phyloP scores from a whole-genome alignment of 768 basidiomycete genomes.

The Amyloporia xantha region DNA sequence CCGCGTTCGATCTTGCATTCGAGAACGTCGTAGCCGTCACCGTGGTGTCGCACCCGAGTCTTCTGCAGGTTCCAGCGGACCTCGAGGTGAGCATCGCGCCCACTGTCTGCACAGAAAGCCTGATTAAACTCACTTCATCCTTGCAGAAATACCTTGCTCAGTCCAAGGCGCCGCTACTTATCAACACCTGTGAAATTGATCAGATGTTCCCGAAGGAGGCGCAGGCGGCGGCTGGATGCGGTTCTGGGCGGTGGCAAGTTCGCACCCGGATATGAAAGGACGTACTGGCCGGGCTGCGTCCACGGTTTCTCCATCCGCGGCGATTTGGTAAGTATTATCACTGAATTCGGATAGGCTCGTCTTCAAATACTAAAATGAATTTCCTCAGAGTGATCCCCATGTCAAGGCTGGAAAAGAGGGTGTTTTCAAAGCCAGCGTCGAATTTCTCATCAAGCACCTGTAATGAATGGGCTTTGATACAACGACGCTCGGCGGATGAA shows the following conservation, averaged over 20 bases:
- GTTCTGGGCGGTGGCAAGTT: constrained; percentile 34
- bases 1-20: constrained; percentile 37
- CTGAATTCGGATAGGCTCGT: constrained; percentile 18
- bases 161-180: constrained; percentile 35
- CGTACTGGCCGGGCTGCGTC: constrained; percentile 24
- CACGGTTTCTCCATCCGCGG: constrained; percentile 39
- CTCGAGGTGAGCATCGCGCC: constrained; percentile 26
- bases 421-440: constrained; percentile 47
- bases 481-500: no score
- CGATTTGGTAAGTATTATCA: constrained; percentile 23
- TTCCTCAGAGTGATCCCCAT: constrained; percentile 33
- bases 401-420: constrained; percentile 61
- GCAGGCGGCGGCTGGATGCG: constrained; percentile 29
- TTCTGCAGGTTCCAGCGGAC: constrained; percentile 31
- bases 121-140: background rate
- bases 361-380: no score
- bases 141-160: constrained; percentile 25
- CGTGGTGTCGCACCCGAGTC: constrained; percentile 43
- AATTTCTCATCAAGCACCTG: constrained; percentile 40
- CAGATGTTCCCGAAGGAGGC: constrained; percentile 26
- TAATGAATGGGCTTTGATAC: background rate
- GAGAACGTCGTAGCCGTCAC: constrained; percentile 8
- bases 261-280: constrained; percentile 31
- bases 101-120: background rate
- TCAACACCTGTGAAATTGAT: constrained; percentile 35